Evolutionary conservation across 768 basidiomycete genomes (phyloP).

Genomic region (Rhizopogon vulgaris): DNA sequence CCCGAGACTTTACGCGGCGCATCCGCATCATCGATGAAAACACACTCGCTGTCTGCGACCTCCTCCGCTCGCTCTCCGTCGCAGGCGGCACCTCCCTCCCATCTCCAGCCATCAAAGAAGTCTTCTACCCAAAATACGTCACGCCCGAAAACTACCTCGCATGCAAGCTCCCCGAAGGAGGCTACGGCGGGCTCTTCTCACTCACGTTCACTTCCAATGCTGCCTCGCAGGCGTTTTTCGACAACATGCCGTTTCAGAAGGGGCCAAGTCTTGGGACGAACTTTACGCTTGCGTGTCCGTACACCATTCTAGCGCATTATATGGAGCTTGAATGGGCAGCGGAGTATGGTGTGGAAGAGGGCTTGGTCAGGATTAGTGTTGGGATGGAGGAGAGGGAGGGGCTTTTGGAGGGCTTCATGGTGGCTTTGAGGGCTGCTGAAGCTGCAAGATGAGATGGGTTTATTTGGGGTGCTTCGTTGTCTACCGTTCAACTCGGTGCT

Average conservation of each 20-base stretch:
- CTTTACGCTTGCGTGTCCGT: slow-evolving; percentile 93
- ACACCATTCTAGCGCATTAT: slow-evolving; percentile 89
- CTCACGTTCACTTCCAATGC: slow-evolving; percentile 68
- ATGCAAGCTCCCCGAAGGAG: slow-evolving; percentile 52
- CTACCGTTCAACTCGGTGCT: slow-evolving; percentile 5
- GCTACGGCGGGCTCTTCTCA: slow-evolving; percentile 85
- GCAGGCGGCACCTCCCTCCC: slow-evolving; percentile 25
- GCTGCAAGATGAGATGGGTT: slow-evolving; percentile 10
- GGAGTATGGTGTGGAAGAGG: slow-evolving; percentile 75
- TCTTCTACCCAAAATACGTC: slow-evolving; percentile 86
- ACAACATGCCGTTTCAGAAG: slow-evolving; percentile 76
- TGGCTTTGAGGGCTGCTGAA: slow-evolving; percentile 74
- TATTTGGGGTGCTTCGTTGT: neutral
- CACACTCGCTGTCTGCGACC: slow-evolving; percentile 75
- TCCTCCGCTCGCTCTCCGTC: slow-evolving; percentile 56
- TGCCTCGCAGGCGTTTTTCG: slow-evolving; percentile 78
- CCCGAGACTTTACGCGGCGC: slow-evolving; percentile 81
- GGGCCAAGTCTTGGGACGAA: slow-evolving; percentile 93
- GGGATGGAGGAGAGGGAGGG: slow-evolving; percentile 71
- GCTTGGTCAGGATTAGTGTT: slow-evolving; percentile 84
- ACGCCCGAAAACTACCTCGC: slow-evolving; percentile 66
- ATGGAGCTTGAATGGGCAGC: slow-evolving; percentile 89
- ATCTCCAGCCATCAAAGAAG: slow-evolving; percentile 60
- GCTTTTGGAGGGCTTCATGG: slow-evolving; percentile 53
- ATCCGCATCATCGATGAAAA: slow-evolving; percentile 75